Base-by-base conservation (phyloP, 345 rosid species). In the Hypericum androsaemum region DNA sequence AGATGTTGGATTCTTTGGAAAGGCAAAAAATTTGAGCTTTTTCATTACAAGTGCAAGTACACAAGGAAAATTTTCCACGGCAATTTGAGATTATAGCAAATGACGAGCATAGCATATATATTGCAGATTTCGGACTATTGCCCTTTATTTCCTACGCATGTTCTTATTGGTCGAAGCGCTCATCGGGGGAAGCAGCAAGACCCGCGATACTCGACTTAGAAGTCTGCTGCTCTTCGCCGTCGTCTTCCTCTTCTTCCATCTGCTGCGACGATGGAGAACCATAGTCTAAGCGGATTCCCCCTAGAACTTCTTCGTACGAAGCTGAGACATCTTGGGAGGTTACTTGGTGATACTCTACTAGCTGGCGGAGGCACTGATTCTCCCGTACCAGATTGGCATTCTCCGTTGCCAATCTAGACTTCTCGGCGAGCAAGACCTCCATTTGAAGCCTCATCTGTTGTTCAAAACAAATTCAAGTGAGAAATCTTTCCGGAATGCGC, bases 401-500 rank as follows among this genome's bases (percentile, higher is more conserved):
- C 39, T 88, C 98, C 50, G 71, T 85, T 0, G 97, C 88, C 60
- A 88, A 66, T 54, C 97, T 80, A 0, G 95, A 84, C 67, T 92
- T 92, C 76, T 88, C 97, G 3, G 81, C 75, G 5, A 92, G 94
- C 45, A 92, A 56, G 10, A 86, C 92, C 68, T 92, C 99, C 75
- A 92, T 47, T 70, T 85, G 97, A 61, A 78, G 89, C 76, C 97
- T 85, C 77, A 90, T 86, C 97, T 89, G 68, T 50, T 12, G n/a
- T n/a, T n/a, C n/a, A n/a, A n/a, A n/a, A n/a, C n/a, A n/a, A n/a
- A n/a, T n/a, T n/a, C n/a, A n/a, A n/a, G n/a, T n/a, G n/a, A n/a
- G n/a, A n/a, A n/a, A n/a, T n/a, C n/a, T n/a, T n/a, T n/a, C n/a
- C n/a, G n/a, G n/a, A n/a, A n/a, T n/a, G n/a, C n/a, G n/a, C n/a